A percentile compares a stretch with the other conserved stretches of the same genome.
These are phyloP conservation scores for Candida endomychidarum DNA, from an alignment of 805 yeast species.

Conservation along the genomic window DNA sequence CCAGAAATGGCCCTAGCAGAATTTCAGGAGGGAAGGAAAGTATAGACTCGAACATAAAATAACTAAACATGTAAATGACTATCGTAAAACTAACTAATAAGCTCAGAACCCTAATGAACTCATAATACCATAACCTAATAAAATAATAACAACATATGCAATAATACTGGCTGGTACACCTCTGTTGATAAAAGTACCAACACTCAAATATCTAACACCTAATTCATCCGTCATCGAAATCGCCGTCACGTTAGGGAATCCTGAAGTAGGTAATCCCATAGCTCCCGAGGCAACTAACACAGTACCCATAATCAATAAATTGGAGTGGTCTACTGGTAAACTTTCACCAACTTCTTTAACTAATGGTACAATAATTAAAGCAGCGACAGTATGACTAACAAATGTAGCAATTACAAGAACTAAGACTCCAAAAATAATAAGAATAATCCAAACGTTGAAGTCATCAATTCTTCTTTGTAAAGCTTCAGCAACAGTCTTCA, in stretches of 20 bases:
- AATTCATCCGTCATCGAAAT: constrained; percentile 44
- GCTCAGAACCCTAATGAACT: constrained; percentile 23
- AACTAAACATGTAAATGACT: not conserved
- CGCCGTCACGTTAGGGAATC: constrained; percentile 46
- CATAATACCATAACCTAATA: constrained; percentile 45
- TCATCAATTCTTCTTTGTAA: constrained; percentile 42
- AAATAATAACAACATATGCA: constrained; percentile 34
- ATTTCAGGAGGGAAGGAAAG: too few species aligned
- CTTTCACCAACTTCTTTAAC: constrained; percentile 41
- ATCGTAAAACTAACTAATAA: too few species aligned
- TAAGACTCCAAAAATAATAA: constrained; percentile 45
- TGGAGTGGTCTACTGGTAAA: constrained; percentile 38
- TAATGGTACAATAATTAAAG: constrained; percentile 42
- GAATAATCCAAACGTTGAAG: constrained; percentile 44
- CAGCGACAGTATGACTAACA: constrained; percentile 47
- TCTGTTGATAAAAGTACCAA: constrained; percentile 41
- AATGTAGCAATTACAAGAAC: constrained; percentile 43
- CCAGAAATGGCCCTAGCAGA: too few species aligned
- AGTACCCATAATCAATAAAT: constrained; percentile 41
- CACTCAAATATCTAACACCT: constrained; percentile 40
- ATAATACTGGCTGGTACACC: constrained; percentile 43
- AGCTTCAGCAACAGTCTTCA: constrained; percentile 46
- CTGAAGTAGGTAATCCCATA: constrained; percentile 47
- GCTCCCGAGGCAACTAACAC: constrained; percentile 44
- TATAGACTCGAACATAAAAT: too few species aligned